phyloP scores from a whole-genome alignment of 2,329 filamentous ascomycete genomes.

The Chaetothyriales sp. region DNA sequence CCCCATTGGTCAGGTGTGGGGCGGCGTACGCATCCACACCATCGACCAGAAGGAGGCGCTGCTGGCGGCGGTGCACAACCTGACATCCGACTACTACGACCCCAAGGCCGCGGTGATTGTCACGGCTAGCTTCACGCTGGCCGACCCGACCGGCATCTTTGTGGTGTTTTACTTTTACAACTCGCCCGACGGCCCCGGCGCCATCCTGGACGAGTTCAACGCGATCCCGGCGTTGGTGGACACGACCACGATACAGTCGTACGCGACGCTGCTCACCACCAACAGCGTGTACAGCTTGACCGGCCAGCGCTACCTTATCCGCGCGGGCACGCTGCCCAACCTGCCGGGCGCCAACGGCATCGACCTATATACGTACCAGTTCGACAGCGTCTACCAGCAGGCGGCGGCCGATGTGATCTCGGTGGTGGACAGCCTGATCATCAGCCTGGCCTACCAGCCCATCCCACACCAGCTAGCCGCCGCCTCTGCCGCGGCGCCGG shows the following conservation, averaged over 20 bases:
- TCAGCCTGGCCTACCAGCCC: not conserved
- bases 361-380: not conserved
- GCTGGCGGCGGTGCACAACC: conserved; percentile 23
- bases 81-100: conserved; percentile 22
- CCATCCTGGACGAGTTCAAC: conserved; percentile 2
- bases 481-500: not conserved
- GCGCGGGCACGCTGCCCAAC: not conserved
- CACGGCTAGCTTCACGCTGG: not conserved
- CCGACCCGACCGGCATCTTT: too few relatives aligned
- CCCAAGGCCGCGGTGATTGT: conserved; percentile 5
- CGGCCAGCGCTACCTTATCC: not conserved
- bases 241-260: not conserved
- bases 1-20: conserved; percentile 12
- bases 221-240: conserved; percentile 1
- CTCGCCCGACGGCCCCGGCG: not conserved
- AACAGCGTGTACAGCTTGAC: not conserved
- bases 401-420: not conserved
- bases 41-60: conserved; percentile 20
- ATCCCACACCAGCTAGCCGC: not conserved
- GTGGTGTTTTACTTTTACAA: not conserved
- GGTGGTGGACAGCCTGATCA: not conserved
- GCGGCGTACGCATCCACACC: conserved; percentile 3
- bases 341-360: not conserved
- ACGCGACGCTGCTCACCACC: not conserved
- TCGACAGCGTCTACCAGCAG: conserved; percentile 2